Conservation (phyloP, 306 rosid genomes). For the Cercis canadensis region DNA sequence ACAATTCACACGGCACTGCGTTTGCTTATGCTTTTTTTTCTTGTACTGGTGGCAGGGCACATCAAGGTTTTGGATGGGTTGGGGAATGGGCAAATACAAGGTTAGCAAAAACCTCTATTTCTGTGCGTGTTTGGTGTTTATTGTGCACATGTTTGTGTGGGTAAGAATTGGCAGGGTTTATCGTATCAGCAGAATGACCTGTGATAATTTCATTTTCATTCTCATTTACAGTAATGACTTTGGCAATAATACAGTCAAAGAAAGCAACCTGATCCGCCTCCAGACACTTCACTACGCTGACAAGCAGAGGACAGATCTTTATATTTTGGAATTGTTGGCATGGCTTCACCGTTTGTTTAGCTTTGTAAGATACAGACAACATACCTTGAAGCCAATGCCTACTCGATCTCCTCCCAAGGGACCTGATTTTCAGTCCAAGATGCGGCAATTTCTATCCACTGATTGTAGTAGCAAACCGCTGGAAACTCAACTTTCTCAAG, state of each 20-base stretch:
- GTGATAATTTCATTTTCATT: conserved; percentile 9
- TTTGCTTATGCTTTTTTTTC: conserved; percentile 10
- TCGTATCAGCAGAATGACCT: neutral
- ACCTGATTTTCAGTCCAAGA: conserved; percentile 61
- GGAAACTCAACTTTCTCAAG: conserved; percentile 52
- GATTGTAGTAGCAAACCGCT: conserved; percentile 34
- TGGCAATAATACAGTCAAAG: conserved; percentile 48
- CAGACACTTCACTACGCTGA: conserved; percentile 87
- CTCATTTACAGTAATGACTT: conserved; percentile 62
- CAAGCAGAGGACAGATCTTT: conserved; percentile 68
- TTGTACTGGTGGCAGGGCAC: conserved; percentile 68
- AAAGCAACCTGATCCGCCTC: conserved; percentile 64
- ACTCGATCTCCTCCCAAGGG: conserved; percentile 66
- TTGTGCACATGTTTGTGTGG: neutral
- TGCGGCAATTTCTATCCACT: conserved; percentile 50
- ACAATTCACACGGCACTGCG: neutral
- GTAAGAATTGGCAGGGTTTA: neutral
- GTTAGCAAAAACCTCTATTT: conserved; percentile 48
- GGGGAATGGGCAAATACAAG: conserved; percentile 97
- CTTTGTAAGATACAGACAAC: conserved; percentile 64
- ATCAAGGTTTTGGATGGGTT: conserved; percentile 95
- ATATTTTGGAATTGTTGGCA: conserved; percentile 71
- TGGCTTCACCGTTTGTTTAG: conserved; percentile 71
- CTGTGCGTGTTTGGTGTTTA: neutral
- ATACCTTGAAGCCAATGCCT: conserved; percentile 53